Conservation (phyloP, 371 early-diverging fungal genomes). For the Actinomucor elegans region DNA sequence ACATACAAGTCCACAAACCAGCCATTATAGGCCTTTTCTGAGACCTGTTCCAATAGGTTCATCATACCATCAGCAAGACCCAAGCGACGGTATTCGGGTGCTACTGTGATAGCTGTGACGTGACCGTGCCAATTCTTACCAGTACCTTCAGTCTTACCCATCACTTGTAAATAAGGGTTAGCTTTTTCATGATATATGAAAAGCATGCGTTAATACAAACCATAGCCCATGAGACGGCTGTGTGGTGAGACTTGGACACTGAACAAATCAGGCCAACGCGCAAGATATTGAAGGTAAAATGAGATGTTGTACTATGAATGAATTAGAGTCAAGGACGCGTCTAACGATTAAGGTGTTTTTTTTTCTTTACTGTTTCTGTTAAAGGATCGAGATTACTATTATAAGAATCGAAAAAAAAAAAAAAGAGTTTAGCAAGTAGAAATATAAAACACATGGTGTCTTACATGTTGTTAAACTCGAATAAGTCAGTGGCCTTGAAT, state of each 20-base stretch:
- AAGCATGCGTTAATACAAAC: slow-evolving; percentile 37
- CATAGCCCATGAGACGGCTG: slow-evolving; percentile 83
- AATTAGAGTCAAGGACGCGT: neutral
- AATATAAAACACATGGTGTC: no score
- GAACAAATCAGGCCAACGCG: slow-evolving; percentile 95
- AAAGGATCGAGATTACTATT: slow-evolving; percentile 81
- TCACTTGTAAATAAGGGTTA: slow-evolving; percentile 51
- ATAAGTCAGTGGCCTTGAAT: slow-evolving; percentile 80
- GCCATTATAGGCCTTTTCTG: slow-evolving; percentile 88
- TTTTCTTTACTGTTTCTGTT: slow-evolving; percentile 77
- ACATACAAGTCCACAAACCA: slow-evolving; percentile 99
- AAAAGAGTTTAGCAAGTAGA: neutral
- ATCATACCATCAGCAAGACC: slow-evolving; percentile 93
- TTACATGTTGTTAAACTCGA: slow-evolving; percentile 88
- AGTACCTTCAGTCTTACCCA: slow-evolving; percentile 96
- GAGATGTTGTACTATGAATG: slow-evolving; percentile 83
- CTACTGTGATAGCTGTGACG: slow-evolving; percentile 97
- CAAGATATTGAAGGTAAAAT: slow-evolving; percentile 91
- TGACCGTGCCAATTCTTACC: slow-evolving; percentile 97
- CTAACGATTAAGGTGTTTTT: neutral
- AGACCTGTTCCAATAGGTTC: slow-evolving; percentile 90
- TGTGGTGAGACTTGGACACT: slow-evolving; percentile 78
- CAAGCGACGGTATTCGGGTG: slow-evolving; percentile 93
- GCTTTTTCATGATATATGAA: neutral
- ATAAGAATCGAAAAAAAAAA: neutral